Conservation (phyloP, 129 eudicot species). For the Arctium lappa region DNA sequence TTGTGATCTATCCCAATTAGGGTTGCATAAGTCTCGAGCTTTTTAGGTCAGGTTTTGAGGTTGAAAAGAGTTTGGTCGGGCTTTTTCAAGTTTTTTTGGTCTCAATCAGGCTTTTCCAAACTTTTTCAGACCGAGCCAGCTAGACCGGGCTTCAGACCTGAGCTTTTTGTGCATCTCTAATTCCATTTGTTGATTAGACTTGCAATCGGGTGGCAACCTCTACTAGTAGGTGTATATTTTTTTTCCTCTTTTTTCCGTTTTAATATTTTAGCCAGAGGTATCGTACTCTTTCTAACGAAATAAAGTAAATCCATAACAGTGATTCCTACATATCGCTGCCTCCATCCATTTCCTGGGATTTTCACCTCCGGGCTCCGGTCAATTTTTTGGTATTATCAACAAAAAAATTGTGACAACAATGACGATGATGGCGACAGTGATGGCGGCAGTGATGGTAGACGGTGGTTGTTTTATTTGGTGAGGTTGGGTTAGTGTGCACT, state of each 20-base stretch:
- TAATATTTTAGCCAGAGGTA: too few species aligned
- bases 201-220: neutral
- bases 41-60: too few species aligned
- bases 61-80: too few species aligned
- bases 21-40: too few species aligned
- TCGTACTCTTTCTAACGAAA: neutral
- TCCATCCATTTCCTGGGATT: neutral
- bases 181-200: neutral
- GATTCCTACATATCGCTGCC: neutral
- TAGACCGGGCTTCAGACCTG: too few species aligned
- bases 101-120: too few species aligned
- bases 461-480: slow-evolving; percentile 2
- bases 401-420: neutral
- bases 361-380: neutral
- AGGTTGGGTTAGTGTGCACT: slow-evolving; percentile 31
- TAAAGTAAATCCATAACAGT: too few species aligned
- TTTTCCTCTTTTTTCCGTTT: neutral
- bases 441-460: neutral
- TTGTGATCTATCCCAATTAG: too few species aligned
- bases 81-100: too few species aligned
- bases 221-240: neutral
- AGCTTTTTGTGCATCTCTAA: too few species aligned
- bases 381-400: neutral
- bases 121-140: too few species aligned
- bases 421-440: neutral